phyloP scores from a whole-genome alignment of 495 filamentous ascomycete genomes.

The Penicillium tannophilum region DNA sequence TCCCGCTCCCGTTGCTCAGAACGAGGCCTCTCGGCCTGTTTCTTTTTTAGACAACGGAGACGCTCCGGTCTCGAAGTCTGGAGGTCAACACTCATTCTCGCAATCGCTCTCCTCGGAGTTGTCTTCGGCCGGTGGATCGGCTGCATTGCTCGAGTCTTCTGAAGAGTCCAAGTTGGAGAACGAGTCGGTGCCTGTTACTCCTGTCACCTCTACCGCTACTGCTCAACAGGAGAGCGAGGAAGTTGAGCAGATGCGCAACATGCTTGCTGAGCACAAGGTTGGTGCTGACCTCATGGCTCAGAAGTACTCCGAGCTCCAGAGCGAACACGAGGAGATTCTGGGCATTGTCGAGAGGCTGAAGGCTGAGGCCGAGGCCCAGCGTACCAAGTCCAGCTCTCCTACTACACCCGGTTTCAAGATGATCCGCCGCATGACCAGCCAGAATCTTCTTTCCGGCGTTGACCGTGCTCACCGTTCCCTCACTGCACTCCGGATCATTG shows the following conservation, averaged over 20 bases:
- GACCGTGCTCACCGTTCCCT: constrained; percentile 94
- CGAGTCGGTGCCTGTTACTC: constrained; percentile 11
- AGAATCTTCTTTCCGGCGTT: constrained; percentile 78
- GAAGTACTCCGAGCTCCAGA: constrained; percentile 79
- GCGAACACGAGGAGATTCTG: constrained; percentile 77
- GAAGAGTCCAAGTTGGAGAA: constrained; percentile 46
- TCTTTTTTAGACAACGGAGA: constrained; percentile 93
- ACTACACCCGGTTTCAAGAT: constrained; percentile 61
- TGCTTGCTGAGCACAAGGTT: constrained; percentile 75
- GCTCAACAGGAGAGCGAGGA: constrained; percentile 54
- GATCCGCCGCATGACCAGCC: constrained; percentile 91
- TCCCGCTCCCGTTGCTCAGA: constrained; percentile 46
- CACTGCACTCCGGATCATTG: constrained; percentile 83
- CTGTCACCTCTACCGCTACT: constrained; percentile 21
- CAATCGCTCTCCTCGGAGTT: constrained; percentile 96
- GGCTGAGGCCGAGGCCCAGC: constrained; percentile 78
- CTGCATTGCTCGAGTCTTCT: constrained; percentile 62
- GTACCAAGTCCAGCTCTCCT: constrained; percentile 68
- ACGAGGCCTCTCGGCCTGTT: constrained; percentile 65
- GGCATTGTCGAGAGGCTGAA: constrained; percentile 88
- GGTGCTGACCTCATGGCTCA: constrained; percentile 69
- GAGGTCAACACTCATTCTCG: constrained; percentile 82
- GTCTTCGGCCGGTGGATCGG: constrained; percentile 88
- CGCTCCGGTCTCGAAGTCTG: constrained; percentile 68
- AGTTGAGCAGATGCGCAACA: constrained; percentile 66